phyloP scores from a whole-genome alignment of 2,329 filamentous ascomycete species.

The Epichloe sp. region DNA sequence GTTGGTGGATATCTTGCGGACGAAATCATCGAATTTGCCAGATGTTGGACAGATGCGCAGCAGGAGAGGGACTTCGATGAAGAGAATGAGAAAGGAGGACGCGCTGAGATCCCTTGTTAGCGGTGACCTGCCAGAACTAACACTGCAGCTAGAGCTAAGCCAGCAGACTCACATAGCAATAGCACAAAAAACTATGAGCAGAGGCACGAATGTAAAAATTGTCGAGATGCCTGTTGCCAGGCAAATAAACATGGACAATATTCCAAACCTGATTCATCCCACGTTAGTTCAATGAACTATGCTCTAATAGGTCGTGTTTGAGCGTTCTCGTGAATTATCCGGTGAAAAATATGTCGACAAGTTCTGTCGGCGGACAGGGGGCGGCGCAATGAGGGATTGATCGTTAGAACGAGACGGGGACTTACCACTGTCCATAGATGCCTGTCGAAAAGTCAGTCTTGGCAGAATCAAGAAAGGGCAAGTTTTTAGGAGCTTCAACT shows the following conservation, averaged over 20 bases:
- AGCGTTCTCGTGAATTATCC: neutral
- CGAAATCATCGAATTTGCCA: slow-evolving; percentile 70
- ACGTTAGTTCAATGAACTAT: slow-evolving; percentile 1
- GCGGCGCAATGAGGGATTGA: neutral
- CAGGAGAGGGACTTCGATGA: slow-evolving; percentile 84
- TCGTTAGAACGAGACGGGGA: slow-evolving; percentile 4
- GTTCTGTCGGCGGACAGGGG: neutral
- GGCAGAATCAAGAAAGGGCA: neutral
- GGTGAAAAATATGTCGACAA: neutral
- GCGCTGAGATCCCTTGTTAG: slow-evolving; percentile 31
- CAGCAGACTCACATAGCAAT: slow-evolving; percentile 36
- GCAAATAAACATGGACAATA: slow-evolving; percentile 58
- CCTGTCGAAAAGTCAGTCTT: slow-evolving; percentile 27
- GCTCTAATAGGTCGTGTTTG: neutral
- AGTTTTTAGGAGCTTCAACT: slow-evolving; percentile 18
- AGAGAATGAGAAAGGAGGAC: slow-evolving; percentile 62
- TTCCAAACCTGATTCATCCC: slow-evolving; percentile 43
- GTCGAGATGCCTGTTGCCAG: slow-evolving; percentile 56
- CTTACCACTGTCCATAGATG: slow-evolving; percentile 68
- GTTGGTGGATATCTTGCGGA: slow-evolving; percentile 88
- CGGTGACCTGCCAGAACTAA: neutral
- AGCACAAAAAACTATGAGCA: slow-evolving; percentile 39
- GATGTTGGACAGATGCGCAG: slow-evolving; percentile 97
- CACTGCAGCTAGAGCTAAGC: neutral
- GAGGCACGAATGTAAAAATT: slow-evolving; percentile 42